A percentile compares a stretch with the other conserved stretches of the same genome.
Conservation (phyloP, 352 stramenopile genomes). For the Peronospora destructor region DNA sequence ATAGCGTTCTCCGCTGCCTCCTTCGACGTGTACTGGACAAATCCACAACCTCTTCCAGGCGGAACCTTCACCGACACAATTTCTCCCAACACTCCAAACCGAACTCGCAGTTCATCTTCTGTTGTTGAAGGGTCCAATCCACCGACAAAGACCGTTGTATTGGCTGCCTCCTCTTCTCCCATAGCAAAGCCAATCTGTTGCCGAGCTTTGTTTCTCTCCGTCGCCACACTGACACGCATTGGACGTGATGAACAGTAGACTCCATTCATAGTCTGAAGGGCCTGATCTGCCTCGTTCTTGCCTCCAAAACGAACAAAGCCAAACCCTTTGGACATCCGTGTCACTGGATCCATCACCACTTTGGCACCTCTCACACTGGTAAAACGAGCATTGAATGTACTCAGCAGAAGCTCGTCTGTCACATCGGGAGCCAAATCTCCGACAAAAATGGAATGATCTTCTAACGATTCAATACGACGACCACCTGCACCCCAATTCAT, state of each 20-base stretch:
- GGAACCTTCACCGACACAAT: slow-evolving; percentile 39
- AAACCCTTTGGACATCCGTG: slow-evolving; percentile 88
- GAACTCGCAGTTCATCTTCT: slow-evolving; percentile 77
- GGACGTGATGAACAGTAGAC: slow-evolving; percentile 81
- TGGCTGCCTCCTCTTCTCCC: slow-evolving; percentile 54
- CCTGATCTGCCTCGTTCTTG: slow-evolving; percentile 84
- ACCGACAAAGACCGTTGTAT: slow-evolving; percentile 90
- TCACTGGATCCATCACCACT: slow-evolving; percentile 85
- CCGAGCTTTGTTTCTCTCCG: slow-evolving; percentile 61
- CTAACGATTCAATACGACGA: slow-evolving; percentile 70
- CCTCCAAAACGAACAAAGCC: slow-evolving; percentile 87
- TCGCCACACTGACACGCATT: slow-evolving; percentile 88
- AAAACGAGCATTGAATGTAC: slow-evolving; percentile 77
- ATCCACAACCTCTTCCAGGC: slow-evolving; percentile 85
- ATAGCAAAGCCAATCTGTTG: slow-evolving; percentile 23
- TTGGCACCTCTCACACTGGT: slow-evolving; percentile 81
- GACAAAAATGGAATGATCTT: slow-evolving; percentile 90
- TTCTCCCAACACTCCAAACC: slow-evolving; percentile 75
- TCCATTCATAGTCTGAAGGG: slow-evolving; percentile 87
- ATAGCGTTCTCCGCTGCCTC: slow-evolving; percentile 84
- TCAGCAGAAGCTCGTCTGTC: slow-evolving; percentile 82
- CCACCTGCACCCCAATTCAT: slow-evolving; percentile 89
- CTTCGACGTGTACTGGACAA: slow-evolving; percentile 84
- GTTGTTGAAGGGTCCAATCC: slow-evolving; percentile 75
- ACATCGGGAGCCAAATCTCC: slow-evolving; percentile 87